Percentiles rank a stretch among this genome's conserved stretches.
Evolutionary conservation across 441 rosid species (phyloP).

Genomic region (Erodium moschatum): DNA sequence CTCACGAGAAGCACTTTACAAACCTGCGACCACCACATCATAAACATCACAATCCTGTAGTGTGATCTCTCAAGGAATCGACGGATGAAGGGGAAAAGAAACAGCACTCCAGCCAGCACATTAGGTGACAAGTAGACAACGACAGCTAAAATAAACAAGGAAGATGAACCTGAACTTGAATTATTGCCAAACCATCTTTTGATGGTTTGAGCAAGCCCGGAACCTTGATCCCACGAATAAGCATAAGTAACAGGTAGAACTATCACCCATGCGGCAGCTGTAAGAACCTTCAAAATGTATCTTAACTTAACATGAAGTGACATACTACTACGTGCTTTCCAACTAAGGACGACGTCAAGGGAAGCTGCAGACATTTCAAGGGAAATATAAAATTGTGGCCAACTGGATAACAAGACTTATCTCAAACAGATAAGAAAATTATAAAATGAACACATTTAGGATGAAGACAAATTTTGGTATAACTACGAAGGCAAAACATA

Average conservation of each 20-base stretch:
- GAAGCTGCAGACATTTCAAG: conserved; percentile 48
- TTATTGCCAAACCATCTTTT: conserved; percentile 82
- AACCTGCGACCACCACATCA: conserved; percentile 99
- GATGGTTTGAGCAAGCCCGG: conserved; percentile 84
- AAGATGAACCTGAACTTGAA: conserved; percentile 58
- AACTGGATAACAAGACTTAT: too few relatives aligned
- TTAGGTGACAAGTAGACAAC: conserved; percentile 84
- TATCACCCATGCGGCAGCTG: conserved; percentile 97
- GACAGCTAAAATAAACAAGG: conserved; percentile 75
- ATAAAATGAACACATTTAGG: background rate
- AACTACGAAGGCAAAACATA: too few relatives aligned
- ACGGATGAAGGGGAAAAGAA: conserved; percentile 80
- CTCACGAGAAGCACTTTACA: background rate
- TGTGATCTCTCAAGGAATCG: conserved; percentile 94
- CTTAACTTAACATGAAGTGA: conserved; percentile 88
- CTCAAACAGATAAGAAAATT: background rate
- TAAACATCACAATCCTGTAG: conserved; percentile 78
- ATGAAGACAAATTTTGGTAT: too few relatives aligned
- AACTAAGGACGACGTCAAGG: conserved; percentile 86
- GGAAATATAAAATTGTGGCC: conserved; percentile 1
- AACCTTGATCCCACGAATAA: conserved; percentile 74
- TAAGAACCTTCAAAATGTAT: conserved; percentile 83
- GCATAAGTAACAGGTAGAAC: conserved; percentile 89
- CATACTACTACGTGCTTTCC: conserved; percentile 85
- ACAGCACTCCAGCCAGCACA: conserved; percentile 72